Base-by-base conservation (phyloP, 139 green algal genomes). In the Coelastrella sp. region DNA sequence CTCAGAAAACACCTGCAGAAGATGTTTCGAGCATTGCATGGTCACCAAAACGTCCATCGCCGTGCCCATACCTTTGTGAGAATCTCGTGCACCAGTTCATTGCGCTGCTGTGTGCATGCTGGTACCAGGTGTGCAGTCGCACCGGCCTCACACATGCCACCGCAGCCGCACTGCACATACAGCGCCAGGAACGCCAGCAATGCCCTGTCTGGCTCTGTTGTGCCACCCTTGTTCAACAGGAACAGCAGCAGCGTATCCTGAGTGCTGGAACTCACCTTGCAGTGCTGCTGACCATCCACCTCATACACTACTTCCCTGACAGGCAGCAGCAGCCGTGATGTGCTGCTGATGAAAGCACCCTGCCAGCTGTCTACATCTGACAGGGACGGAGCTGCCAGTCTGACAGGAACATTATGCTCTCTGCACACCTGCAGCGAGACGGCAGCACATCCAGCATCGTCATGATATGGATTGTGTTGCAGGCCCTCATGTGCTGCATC, bases 321-420 rank as follows among this genome's bases (percentile, higher is more conserved):
- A 4, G 95, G 95, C 78, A 97, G 92, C 89, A 95, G 70, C 61
- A 96, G 93, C 22, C 95, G 83, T 59, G 92, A 94, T 25, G 95
- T 97, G 87, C 85, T 93, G 74, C 83, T 92, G 57, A 97, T 94
- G 61, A 96, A 93, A 11, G 91, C 93, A 35, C 93, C 95, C 70
- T 97, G 85, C 94, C 94, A 97, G 57, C n/a, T n/a, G 12, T 79
- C 88, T 7, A 95, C 73, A 56, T 95, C 91, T 9, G 74, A 35
- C 66, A 95, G 27, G 7, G 6, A 75, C 3, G 95, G 95, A 17
- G 94, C 68, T 25, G 89, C 0, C 66, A 96, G 78, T 4, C 61
- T 58, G 22, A 96, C 92, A 15, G 89, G 85, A 8, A 96, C 89
- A 76, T 92, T 91, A 65, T 93, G 78, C 24, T 88, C 73, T 25